Conservation (phyloP, 768 basidiomycete genomes). For the Dentipellis fragilis region DNA sequence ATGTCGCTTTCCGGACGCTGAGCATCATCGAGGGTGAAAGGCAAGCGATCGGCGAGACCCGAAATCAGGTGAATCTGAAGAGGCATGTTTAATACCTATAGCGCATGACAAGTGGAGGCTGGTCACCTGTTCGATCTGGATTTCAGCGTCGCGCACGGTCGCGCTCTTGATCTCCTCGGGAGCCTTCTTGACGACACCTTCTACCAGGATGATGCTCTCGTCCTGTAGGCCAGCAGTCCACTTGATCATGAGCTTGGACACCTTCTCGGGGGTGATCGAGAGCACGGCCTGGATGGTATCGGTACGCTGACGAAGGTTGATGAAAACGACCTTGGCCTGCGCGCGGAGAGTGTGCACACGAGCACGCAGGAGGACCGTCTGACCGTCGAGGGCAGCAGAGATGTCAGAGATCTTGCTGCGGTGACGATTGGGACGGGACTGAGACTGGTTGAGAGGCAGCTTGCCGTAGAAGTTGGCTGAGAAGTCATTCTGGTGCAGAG, state of each 20-base stretch:
- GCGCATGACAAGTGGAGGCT: slow-evolving; percentile 7
- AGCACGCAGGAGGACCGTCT: slow-evolving; percentile 77
- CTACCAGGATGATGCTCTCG: slow-evolving; percentile 88
- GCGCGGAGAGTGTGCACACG: slow-evolving; percentile 87
- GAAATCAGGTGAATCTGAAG: slow-evolving; percentile 71
- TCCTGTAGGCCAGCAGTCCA: slow-evolving; percentile 70
- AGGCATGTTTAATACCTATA: no score
- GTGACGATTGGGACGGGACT: slow-evolving; percentile 52
- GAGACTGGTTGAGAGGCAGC: slow-evolving; percentile 86
- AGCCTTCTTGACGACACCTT: slow-evolving; percentile 71
- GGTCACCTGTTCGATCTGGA: slow-evolving; percentile 69
- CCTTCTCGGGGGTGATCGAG: slow-evolving; percentile 54
- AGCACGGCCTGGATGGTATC: slow-evolving; percentile 84
- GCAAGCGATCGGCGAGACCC: slow-evolving; percentile 67
- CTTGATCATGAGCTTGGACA: slow-evolving; percentile 97
- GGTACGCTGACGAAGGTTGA: slow-evolving; percentile 82
- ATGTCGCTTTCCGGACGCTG: slow-evolving; percentile 70
- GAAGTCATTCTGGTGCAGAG: slow-evolving; percentile 45
- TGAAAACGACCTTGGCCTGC: slow-evolving; percentile 92
- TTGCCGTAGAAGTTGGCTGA: slow-evolving; percentile 76
- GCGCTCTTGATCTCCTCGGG: slow-evolving; percentile 88
- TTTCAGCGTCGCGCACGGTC: slow-evolving; percentile 77
- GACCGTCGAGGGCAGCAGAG: slow-evolving; percentile 49
- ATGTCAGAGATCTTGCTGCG: slow-evolving; percentile 61
- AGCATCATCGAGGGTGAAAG: slow-evolving; percentile 92